phyloP scores from a whole-genome alignment of 176 grass and related monocot species.

The Musa itinerans region DNA sequence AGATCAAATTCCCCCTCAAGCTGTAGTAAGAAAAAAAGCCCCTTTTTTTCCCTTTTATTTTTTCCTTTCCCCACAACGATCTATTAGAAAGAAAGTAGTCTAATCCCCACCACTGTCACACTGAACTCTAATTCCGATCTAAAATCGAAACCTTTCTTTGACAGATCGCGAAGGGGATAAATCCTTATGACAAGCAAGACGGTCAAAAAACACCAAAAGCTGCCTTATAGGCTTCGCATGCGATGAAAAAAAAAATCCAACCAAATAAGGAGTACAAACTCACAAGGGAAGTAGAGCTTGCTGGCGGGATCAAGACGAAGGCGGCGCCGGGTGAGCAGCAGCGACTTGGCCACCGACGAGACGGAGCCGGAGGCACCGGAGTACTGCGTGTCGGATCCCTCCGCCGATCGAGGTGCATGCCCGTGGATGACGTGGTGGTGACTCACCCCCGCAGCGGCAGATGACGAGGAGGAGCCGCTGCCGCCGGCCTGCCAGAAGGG shows the following conservation, averaged over 20 bases:
- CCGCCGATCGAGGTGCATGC: conserved; percentile 20
- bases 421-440: conserved; percentile 48
- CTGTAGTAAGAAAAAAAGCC: background rate
- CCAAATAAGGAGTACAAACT: conserved; percentile 18
- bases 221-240: background rate
- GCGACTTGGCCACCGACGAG: conserved; percentile 61
- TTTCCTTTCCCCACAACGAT: background rate
- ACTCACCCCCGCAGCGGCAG: conserved; percentile 47
- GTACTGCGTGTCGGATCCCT: conserved; percentile 21
- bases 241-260: background rate
- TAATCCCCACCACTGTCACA: background rate
- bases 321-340: conserved; percentile 56
- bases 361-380: conserved; percentile 34
- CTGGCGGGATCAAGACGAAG: conserved; percentile 79
- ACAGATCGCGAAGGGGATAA: background rate
- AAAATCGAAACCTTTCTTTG: background rate
- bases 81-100: background rate
- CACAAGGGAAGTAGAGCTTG: conserved; percentile 98
- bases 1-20: background rate
- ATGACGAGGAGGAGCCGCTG: conserved; percentile 26
- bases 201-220: background rate
- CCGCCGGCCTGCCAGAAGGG: conserved; percentile 56
- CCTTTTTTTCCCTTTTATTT: background rate
- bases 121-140: background rate
- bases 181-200: background rate